A percentile compares a stretch with the other conserved stretches of the same genome.
phyloP scores from a whole-genome alignment of 108 stramenopile species.

The Skeletonema grethae region DNA sequence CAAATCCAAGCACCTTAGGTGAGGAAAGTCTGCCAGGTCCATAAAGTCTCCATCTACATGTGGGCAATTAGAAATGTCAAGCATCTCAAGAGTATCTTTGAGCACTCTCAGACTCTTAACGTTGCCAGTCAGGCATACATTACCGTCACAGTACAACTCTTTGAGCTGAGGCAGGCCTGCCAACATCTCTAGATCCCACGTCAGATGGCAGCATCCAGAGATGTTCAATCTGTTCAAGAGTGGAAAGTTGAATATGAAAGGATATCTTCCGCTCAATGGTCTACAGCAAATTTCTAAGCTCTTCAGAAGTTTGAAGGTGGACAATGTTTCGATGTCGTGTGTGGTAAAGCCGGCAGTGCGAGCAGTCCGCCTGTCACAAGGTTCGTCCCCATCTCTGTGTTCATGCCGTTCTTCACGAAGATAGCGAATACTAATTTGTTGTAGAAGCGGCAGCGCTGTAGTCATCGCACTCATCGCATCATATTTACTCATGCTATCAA shows the following conservation, averaged over 20 bases:
- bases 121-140: background rate
- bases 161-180: background rate
- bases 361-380: background rate
- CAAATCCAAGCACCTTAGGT: background rate
- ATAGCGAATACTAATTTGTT: background rate
- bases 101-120: slow-evolving; percentile 2
- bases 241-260: background rate
- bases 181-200: background rate
- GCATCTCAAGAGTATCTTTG: background rate
- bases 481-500: slow-evolving; percentile 3
- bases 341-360: background rate
- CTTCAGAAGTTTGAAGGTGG: background rate
- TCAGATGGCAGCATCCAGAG: too few relatives aligned
- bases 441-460: background rate
- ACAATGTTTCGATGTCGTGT: background rate
- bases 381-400: background rate
- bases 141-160: background rate
- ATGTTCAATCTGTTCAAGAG: too few relatives aligned
- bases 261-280: background rate
- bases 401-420: background rate
- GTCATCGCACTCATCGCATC: slow-evolving; percentile 6
- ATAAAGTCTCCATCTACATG: background rate
- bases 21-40: slow-evolving; percentile 5
- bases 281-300: background rate
- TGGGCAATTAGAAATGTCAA: background rate